A percentile compares a stretch with the other conserved stretches of the same genome.
Conservation (phyloP, 176 grass and related monocot species). For the Musa itinerans region DNA sequence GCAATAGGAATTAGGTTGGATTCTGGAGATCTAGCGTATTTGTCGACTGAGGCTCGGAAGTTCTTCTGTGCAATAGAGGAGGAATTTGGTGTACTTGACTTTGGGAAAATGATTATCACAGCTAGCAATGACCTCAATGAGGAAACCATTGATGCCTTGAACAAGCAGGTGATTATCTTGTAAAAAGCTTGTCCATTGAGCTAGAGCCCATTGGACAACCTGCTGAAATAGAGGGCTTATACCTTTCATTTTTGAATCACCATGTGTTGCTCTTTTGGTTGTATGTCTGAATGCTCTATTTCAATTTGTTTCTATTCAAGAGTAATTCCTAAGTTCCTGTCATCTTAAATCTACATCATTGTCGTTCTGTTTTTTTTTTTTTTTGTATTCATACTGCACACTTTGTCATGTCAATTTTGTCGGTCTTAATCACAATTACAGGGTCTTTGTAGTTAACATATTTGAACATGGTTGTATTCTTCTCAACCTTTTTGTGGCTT, state of each 20-base stretch:
- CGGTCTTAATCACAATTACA: no score
- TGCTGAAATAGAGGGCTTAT: no score
- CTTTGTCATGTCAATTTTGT: no score
- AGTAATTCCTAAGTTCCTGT: no score
- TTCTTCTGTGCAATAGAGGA: conserved; percentile 67
- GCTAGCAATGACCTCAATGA: conserved; percentile 98
- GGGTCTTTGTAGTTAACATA: neutral
- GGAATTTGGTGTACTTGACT: conserved; percentile 60
- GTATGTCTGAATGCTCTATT: no score
- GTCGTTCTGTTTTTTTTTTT: no score
- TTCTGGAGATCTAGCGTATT: conserved; percentile 90
- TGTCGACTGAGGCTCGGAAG: conserved; percentile 58
- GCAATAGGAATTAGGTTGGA: conserved; percentile 87
- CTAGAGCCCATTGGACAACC: neutral
- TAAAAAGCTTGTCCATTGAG: neutral
- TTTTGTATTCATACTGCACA: no score
- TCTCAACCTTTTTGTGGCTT: neutral
- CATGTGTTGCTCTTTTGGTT: no score
- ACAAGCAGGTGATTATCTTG: conserved; percentile 69
- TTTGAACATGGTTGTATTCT: neutral
- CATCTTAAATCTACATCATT: no score
- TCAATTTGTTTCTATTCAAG: no score
- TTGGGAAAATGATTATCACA: conserved; percentile 64
- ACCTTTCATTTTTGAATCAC: no score
- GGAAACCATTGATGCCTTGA: conserved; percentile 98